Conservation (phyloP, 306 rosid species). For the Pyrus betulifolia region DNA sequence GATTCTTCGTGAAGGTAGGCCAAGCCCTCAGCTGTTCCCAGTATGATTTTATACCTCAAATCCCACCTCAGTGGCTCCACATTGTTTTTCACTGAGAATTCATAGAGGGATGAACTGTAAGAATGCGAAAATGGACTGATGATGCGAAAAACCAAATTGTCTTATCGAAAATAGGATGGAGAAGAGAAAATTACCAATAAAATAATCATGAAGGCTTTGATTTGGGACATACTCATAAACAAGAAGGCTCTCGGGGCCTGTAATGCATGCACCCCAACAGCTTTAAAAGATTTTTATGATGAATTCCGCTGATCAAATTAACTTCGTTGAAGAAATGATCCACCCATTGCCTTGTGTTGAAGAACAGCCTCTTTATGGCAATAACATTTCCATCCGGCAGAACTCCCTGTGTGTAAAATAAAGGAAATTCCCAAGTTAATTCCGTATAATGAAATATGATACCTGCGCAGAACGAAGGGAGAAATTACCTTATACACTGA, state of each 20-base stretch:
- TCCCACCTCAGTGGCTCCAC: constrained; percentile 25
- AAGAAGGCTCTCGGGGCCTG: constrained; percentile 76
- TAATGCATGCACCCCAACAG: constrained; percentile 63
- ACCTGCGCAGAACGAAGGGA: neutral
- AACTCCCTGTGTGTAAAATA: constrained; percentile 22
- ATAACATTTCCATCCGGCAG: constrained; percentile 26
- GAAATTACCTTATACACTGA: constrained; percentile 54
- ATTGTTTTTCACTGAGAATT: constrained; percentile 9
- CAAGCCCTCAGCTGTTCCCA: constrained; percentile 59
- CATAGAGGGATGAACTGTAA: neutral
- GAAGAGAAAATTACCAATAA: constrained; percentile 33
- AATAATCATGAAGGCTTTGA: constrained; percentile 48
- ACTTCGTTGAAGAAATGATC: constrained; percentile 46
- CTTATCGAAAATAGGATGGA: neutral
- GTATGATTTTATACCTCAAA: constrained; percentile 22
- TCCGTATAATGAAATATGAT: neutral
- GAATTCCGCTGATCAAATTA: constrained; percentile 31
- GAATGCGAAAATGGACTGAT: neutral
- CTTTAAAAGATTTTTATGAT: constrained; percentile 42
- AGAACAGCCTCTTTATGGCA: constrained; percentile 52
- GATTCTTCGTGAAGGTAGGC: constrained; percentile 62
- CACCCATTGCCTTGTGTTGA: constrained; percentile 44
- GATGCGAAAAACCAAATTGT: neutral
- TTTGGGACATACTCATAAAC: constrained; percentile 64
- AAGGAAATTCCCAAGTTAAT: neutral